Conservation (phyloP, 371 early-diverging fungal species). For the Zopfochytrium polystomum region DNA sequence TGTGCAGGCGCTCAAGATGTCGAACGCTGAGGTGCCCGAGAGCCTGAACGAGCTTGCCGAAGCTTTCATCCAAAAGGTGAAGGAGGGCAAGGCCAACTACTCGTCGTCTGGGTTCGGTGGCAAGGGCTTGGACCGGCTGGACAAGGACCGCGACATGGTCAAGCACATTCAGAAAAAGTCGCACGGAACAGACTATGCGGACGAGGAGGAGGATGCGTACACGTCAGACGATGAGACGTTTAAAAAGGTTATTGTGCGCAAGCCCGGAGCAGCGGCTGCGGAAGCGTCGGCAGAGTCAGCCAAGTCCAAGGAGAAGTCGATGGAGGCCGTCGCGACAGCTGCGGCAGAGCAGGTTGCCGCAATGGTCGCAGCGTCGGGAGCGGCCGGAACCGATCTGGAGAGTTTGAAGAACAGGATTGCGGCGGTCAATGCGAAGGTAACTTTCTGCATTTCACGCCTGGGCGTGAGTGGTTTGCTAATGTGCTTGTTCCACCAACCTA, state of each 20-base stretch:
- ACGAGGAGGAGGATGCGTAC: constrained; percentile 72
- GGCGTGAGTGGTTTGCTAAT: too few relatives aligned
- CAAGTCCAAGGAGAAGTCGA: too few relatives aligned
- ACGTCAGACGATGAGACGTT: constrained; percentile 63
- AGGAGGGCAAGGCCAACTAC: constrained; percentile 78
- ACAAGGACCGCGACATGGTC: constrained; percentile 86
- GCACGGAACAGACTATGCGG: constrained; percentile 61
- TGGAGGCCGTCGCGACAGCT: constrained; percentile 25
- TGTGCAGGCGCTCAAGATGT: constrained; percentile 81
- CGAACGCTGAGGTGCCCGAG: constrained; percentile 68
- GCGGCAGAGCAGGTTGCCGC: constrained; percentile 20
- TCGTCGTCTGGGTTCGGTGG: constrained; percentile 94
- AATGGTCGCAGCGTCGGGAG: constrained; percentile 21
- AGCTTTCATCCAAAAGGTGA: constrained; percentile 80
- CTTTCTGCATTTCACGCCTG: constrained; percentile 23
- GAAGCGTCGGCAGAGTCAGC: constrained; percentile 25
- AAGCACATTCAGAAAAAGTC: constrained; percentile 88
- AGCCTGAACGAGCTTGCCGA: constrained; percentile 78
- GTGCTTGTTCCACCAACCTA: too few relatives aligned
- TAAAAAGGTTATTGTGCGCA: too few relatives aligned
- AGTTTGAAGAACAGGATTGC: constrained; percentile 16
- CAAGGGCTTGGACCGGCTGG: constrained; percentile 92
- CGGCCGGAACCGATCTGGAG: constrained; percentile 4
- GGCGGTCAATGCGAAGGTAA: constrained; percentile 25
- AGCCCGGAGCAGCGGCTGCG: constrained; percentile 10